Percentiles rank a stretch among this genome's conserved stretches.
Conservation (phyloP, 148 eudicot genomes). For the Rhododendron ferrugineum region DNA sequence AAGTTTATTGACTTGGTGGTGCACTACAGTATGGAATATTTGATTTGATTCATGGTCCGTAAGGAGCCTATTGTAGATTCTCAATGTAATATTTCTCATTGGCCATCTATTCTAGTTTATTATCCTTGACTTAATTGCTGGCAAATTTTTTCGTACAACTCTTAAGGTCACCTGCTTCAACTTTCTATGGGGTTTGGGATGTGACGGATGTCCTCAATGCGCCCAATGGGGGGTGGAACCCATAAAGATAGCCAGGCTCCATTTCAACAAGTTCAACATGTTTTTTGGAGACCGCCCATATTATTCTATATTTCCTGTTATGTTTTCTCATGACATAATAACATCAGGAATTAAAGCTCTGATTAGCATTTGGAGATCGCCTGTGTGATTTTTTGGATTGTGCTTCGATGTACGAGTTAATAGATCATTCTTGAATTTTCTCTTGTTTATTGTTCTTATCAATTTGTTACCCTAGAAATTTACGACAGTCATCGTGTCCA, state of each 20-base stretch:
- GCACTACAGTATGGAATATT: background rate
- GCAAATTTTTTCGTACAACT: background rate
- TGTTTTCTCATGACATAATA: background rate
- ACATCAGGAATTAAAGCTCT: background rate
- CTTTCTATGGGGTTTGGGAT: background rate
- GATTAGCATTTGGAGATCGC: background rate
- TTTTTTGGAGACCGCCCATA: background rate
- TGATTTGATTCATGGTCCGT: background rate
- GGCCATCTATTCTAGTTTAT: background rate
- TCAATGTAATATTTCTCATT: constrained; percentile 4
- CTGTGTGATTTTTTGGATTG: background rate
- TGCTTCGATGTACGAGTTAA: background rate
- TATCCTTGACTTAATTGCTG: background rate
- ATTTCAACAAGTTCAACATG: background rate
- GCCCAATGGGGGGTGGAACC: background rate
- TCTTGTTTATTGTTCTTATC: background rate
- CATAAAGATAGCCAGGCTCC: background rate
- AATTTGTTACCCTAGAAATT: background rate
- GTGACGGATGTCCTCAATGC: background rate
- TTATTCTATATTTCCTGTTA: background rate
- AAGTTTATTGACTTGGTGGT: background rate
- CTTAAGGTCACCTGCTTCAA: background rate
- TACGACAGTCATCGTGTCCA: background rate
- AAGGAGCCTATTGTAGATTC: background rate
- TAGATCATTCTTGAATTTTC: background rate